Base-by-base conservation (phyloP, 2,329 filamentous ascomycete genomes). In the Phaeosphaeriaceae sp. region DNA sequence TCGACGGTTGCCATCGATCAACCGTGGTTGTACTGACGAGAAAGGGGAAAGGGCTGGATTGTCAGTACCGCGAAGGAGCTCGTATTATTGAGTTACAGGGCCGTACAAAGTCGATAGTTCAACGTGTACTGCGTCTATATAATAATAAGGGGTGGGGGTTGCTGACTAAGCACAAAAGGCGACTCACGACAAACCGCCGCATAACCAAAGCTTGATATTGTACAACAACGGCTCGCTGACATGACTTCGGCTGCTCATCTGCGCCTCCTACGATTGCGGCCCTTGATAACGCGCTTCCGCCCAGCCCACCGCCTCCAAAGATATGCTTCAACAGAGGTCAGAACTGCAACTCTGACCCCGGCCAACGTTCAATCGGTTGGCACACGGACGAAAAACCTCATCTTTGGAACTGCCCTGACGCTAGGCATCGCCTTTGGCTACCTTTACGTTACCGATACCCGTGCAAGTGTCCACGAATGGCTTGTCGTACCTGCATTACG, bases 401-500 rank as follows among this genome's bases (percentile, higher is more conserved):
- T 83, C 30, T 80, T 79, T 50, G 82, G 83, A 40, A 81, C 83
- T 16, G 76, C 82, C 2, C 61, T 87, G 34, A 73, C 80, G 1
- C 58, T 86, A 5, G 72, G 70, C 6, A 63, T 77, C 16, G 68
- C 70, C 21, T 74, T 76, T 39, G 76, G 74, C 48, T 82, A 80
- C 60, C 73, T 81, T 50, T 82, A 82, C 60, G 62, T 76, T 45
- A 82, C 80, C 41, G 81, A 83, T 56, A 82, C 80, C 2, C 78
- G 81, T 48, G 79, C 80, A 5, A 77, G 78, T 60, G 64, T 82
- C 18, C 81, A 83, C 64, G 72, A 77, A 71, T 82, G 77, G 70
- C 68, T 81, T 15, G 71, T 80, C 15, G 75, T 89, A 2, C 88
- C 83, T 0, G 67, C 86, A 15, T 68, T 94, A 4, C 86, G 90